phyloP scores from a whole-genome alignment of 192 early-diverging fungal genomes.

The Spizellomyces sp. region DNA sequence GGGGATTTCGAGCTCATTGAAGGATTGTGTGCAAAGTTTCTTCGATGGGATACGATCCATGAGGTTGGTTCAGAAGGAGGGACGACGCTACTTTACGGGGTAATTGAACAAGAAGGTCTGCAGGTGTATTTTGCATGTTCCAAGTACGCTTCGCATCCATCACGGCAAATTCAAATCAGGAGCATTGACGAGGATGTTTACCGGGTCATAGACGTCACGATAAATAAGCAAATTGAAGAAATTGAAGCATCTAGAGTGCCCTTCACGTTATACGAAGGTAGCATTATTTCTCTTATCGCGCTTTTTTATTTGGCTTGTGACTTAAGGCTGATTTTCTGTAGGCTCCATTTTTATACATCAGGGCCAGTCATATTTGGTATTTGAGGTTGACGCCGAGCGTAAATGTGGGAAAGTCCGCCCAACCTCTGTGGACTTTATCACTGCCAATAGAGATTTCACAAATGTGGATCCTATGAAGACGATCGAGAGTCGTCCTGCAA shows the following conservation, averaged over 20 bases:
- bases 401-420: conserved; percentile 48
- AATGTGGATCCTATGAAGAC: conserved; percentile 50
- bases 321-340: conserved; percentile 10
- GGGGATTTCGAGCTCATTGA: conserved; percentile 4
- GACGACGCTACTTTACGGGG: not conserved
- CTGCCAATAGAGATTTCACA: conserved; percentile 54
- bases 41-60: conserved; percentile 12
- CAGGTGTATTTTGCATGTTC: conserved; percentile 50
- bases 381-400: conserved; percentile 51
- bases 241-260: conserved; percentile 54
- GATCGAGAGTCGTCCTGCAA: conserved; percentile 4
- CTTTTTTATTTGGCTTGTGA: too few species aligned
- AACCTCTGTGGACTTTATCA: conserved; percentile 54
- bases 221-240: conserved; percentile 48
- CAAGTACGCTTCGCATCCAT: conserved; percentile 47
- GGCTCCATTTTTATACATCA: conserved; percentile 66
- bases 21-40: conserved; percentile 7
- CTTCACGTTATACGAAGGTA: conserved; percentile 63
- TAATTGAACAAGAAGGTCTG: not conserved
- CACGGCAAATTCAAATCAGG: conserved; percentile 51
- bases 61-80: not conserved
- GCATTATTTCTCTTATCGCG: too few species aligned
- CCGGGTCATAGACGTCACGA: conserved; percentile 54
- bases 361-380: conserved; percentile 55
- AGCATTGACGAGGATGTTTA: conserved; percentile 48